Base-by-base conservation (phyloP, 2,329 filamentous ascomycete genomes). In the Sclerotinia subarctica region DNA sequence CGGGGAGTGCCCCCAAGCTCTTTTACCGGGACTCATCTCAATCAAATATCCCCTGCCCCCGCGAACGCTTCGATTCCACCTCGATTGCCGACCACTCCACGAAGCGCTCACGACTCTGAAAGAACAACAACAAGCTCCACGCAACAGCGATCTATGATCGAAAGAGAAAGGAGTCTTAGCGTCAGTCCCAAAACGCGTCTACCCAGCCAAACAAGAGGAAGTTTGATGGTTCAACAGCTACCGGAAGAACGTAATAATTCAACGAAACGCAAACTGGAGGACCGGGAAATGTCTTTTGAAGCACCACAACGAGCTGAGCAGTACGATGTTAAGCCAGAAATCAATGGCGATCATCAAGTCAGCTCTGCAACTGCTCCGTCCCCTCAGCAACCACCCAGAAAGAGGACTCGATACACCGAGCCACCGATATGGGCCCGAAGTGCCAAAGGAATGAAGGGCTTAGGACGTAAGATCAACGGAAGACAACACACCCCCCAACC, bases 151-250 rank as follows among this genome's bases (percentile, higher is more conserved):
- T 84, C 84, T 54, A 82, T 83, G 60, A 83, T 83, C 71, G 89
- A 92, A 67, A 85, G 90, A 74, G 90, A 91, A 70, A 82, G 85
- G 62, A 92, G 89, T 76, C 78, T 90, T 65, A 94, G 90, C 75
- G 87, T 94, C 63, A 94, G 91, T 77, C 92, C 92, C 42, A 93
- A 92, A 79, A 93, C 91, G 47, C 83, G 85, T 71, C 80, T 89
- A 21, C 73, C 78, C 8, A 76, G 77, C 64, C 72, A 72, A 67
- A 68, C 75, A 17, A 66, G 69, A 67, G 69, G 56, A 51, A 62
- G 72, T 42, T 68, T 70, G 13, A 63, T 69, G 26, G 19, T 53
- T 62, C 68, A 57, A 21, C 51, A 53, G 32, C 67, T 72, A 69
- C 71, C 66, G 8, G 72, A 74, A 64, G 74, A 72, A 65, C 69